Evolutionary conservation across 495 filamentous ascomycete species (phyloP).

Genomic region (Tuber brumale): DNA sequence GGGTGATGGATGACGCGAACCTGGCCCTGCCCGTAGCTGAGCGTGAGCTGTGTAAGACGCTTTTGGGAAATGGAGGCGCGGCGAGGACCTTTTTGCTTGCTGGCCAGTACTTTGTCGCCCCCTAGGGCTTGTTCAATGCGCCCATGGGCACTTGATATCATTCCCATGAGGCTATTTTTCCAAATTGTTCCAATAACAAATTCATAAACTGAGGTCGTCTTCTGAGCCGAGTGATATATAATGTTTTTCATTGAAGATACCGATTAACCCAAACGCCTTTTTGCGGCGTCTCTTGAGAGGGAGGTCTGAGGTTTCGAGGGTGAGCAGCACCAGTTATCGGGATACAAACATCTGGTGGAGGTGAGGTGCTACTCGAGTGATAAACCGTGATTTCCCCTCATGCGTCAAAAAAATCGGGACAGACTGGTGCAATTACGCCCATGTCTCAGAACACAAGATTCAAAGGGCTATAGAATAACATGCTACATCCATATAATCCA

Average conservation of each 20-base stretch:
- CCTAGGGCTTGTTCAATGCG: neutral
- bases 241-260: neutral
- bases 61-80: slow-evolving; percentile 30
- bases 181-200: neutral
- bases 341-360: neutral
- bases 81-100: slow-evolving; percentile 36
- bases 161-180: neutral
- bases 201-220: neutral
- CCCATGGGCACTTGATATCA: neutral
- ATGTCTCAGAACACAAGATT: neutral
- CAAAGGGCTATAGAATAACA: neutral
- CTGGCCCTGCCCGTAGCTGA: slow-evolving; percentile 22
- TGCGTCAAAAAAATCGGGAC: neutral
- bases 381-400: neutral
- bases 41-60: slow-evolving; percentile 32
- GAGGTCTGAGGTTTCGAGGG: neutral
- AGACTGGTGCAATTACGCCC: neutral
- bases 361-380: neutral
- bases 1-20: slow-evolving; percentile 23
- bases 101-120: neutral
- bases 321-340: neutral
- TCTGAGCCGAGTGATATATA: neutral
- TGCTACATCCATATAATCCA: too few species aligned
- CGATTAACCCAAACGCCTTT: neutral
- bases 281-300: neutral